Evolutionary conservation across 1,284 basidiomycete species (phyloP).

Genomic region (Cryptococcus floricola): DNA sequence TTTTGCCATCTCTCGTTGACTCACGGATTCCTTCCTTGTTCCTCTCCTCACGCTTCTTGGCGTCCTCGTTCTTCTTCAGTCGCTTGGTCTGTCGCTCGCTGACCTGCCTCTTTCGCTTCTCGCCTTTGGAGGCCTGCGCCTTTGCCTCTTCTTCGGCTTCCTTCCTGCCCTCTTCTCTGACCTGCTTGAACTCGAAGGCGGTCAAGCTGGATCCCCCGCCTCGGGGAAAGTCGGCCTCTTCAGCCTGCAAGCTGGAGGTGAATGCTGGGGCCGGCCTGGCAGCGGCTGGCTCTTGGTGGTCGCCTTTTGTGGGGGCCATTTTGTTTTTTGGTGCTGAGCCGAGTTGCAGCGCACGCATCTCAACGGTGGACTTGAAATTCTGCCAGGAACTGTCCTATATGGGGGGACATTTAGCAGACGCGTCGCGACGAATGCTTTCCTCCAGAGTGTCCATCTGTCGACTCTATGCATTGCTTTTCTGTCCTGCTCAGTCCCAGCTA

Average conservation of each 20-base stretch:
- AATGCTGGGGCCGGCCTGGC: constrained; percentile 43
- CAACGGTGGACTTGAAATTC: constrained; percentile 2
- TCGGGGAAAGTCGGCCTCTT: constrained; percentile 91
- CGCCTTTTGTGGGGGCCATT: constrained; percentile 6
- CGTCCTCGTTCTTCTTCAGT: constrained; percentile 56
- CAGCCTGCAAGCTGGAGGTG: constrained; percentile 53
- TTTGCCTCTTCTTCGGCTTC: constrained; percentile 75
- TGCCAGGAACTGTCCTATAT: constrained; percentile 1
- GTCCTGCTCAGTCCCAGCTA: too few species aligned
- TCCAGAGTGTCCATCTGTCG: too few species aligned
- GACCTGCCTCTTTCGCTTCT: constrained; percentile 27
- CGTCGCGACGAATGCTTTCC: not conserved
- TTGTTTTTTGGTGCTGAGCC: constrained; percentile 1
- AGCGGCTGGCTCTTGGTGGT: constrained; percentile 2
- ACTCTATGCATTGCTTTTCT: too few species aligned
- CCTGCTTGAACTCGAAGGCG: constrained; percentile 82
- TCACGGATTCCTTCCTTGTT: constrained; percentile 47
- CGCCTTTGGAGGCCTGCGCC: constrained; percentile 46
- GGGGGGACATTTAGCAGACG: not conserved
- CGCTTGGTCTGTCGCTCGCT: constrained; percentile 39
- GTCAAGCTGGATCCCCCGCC: constrained; percentile 73
- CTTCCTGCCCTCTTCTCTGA: constrained; percentile 74
- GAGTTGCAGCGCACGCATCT: not conserved
- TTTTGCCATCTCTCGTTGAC: not conserved
- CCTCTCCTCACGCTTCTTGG: constrained; percentile 47